Evolutionary conservation across 2,329 filamentous ascomycete species (phyloP), one percentile per base, ranked within the genome.

Genomic region (Sordariomycetes sp.): DNA sequence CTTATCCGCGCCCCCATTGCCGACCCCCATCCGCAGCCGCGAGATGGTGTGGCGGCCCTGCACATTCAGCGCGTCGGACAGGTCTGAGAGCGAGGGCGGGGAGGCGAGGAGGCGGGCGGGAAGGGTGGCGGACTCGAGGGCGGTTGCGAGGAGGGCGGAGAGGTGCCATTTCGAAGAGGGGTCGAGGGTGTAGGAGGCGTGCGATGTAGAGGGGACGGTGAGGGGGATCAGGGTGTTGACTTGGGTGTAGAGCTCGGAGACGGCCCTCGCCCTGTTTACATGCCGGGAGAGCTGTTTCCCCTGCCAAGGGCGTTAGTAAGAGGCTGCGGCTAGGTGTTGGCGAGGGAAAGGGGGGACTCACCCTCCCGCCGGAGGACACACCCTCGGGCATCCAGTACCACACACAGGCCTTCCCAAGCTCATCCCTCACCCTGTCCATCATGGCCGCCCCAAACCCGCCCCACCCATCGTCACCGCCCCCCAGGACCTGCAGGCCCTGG

Each of bases 311-410:
- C 7, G 36, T 45, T 45, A 45, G 39, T n/a, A 45, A 7, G n/a
- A n/a, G 2, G 5, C 10, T 2, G 6, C 15, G 8, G n/a, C 7
- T n/a, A 45, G 15, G 15, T 7, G n/a, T 45, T 45, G 1, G 15
- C 22, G 10, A 22, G 24, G n/a, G 22, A 39, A 10, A 12, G 65
- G 72, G 20, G 17, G 36, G 15, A 36, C 55, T 67, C 66, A 32
- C 69, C 65, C 59, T 68, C 69, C 67, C 85, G 82, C 64, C 81
- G 73, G 72, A 20, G 45, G 45, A 50, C 6, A 58, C 86, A 7
- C 20, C 84, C 68, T 95, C 87, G 24, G 90, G 68, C 0, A 87
- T 91, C 86, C 91, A 97, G 13, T 90, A 80, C 87, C 90, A 95
- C 35, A 96, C 81, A 55, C 83, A 83, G 36, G 84, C 81, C 72